Conservation (phyloP, 345 rosid species). For the Rhodamnia rubescens region DNA sequence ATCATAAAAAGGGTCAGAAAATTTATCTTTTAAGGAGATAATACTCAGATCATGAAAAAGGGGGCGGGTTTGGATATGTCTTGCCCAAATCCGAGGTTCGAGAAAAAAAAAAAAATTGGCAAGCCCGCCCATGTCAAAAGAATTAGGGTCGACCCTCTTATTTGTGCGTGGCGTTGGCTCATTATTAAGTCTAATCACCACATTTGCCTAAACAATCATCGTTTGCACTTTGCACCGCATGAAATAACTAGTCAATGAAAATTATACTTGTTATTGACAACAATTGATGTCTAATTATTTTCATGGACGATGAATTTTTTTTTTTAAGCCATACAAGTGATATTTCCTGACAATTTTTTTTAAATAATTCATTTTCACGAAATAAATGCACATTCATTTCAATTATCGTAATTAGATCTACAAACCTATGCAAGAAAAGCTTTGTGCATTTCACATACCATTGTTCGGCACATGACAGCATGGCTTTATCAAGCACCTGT, state of each 20-base stretch:
- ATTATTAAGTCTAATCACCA: background rate
- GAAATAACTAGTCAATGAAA: background rate
- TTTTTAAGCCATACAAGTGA: background rate
- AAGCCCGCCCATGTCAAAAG: background rate
- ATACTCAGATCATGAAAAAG: background rate
- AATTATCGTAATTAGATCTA: background rate
- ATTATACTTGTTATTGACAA: background rate
- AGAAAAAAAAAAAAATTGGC: too few species aligned
- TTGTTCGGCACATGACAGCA: background rate
- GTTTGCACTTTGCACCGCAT: background rate
- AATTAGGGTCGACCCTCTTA: background rate
- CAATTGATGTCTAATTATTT: background rate
- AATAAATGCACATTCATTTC: background rate
- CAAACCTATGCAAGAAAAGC: background rate
- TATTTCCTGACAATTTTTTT: background rate
- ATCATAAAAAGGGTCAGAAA: background rate
- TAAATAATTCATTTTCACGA: fast-evolving
- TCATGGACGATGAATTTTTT: fast-evolving
- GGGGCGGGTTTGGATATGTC: background rate
- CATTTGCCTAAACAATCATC: background rate
- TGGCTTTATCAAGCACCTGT: too few species aligned
- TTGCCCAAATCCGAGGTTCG: background rate
- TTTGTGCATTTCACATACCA: background rate
- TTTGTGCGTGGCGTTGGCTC: background rate
- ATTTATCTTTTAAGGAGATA: background rate